Conservation (phyloP, 1,284 basidiomycete species). For the Calocybe gambosa region DNA sequence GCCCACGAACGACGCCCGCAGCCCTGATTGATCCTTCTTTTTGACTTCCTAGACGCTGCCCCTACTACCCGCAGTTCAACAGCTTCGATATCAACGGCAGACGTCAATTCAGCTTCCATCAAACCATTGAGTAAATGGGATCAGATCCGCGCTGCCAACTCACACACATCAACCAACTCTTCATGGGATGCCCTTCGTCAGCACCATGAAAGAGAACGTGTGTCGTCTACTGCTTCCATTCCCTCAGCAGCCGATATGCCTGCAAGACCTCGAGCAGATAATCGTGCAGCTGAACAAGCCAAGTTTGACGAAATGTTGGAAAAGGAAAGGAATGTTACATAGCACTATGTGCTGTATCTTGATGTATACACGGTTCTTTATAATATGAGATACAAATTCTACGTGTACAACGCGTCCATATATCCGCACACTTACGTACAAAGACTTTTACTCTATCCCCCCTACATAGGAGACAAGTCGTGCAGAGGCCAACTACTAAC, state of each 20-base stretch:
- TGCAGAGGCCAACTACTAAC: conserved; percentile 13
- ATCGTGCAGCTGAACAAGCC: conserved; percentile 43
- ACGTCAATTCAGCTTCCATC: conserved; percentile 15
- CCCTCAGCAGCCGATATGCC: conserved; percentile 4
- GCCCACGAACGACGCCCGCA: conserved; percentile 1
- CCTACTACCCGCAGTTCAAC: conserved; percentile 6
- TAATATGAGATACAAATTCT: conserved; percentile 7
- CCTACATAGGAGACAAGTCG: conserved; percentile 17
- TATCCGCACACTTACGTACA: not conserved
- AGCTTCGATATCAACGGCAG: not conserved
- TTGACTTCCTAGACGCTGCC: conserved; percentile 7
- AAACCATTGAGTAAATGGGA: conserved; percentile 48
- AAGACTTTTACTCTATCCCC: conserved; percentile 7
- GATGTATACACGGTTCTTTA: not conserved
- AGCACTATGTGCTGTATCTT: conserved; percentile 1
- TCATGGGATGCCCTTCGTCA: conserved; percentile 65
- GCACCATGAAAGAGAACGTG: conserved; percentile 39
- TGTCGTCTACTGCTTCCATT: conserved; percentile 3
- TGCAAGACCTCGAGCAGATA: conserved; percentile 18
- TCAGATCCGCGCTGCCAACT: conserved; percentile 53
- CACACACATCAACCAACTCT: conserved; percentile 39
- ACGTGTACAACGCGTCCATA: conserved; percentile 1
- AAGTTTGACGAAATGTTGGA: conserved; percentile 55
- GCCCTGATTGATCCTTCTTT: not conserved
- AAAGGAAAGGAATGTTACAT: conserved; percentile 39